A percentile compares a stretch with the other conserved stretches of the same genome.
phyloP scores from a whole-genome alignment of 805 yeast species.

The Hanseniaspora clermontiae region DNA sequence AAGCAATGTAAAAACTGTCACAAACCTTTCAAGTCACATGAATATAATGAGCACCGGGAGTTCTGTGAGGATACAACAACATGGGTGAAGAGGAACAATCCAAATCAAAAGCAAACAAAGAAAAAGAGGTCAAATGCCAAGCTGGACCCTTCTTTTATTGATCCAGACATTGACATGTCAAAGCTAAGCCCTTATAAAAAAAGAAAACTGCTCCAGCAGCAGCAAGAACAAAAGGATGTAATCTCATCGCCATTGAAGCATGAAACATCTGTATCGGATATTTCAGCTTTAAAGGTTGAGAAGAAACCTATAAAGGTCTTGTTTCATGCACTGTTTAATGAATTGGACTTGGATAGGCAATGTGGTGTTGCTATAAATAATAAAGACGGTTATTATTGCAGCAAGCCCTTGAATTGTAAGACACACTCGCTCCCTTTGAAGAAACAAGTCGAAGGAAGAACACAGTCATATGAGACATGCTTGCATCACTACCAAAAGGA shows the following conservation, averaged over 20 bases:
- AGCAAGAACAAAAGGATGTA: conserved; percentile 17
- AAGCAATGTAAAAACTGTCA: conserved; percentile 27
- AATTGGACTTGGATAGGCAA: conserved; percentile 83
- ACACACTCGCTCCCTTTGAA: conserved; percentile 98
- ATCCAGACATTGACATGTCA: background rate
- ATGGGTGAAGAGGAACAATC: conserved; percentile 16
- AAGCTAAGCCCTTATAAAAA: conserved; percentile 13
- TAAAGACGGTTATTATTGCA: conserved; percentile 76
- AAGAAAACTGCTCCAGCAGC: conserved; percentile 18
- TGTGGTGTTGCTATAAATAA: conserved; percentile 91
- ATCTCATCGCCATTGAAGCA: conserved; percentile 17
- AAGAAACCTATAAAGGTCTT: conserved; percentile 32
- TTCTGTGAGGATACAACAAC: conserved; percentile 7
- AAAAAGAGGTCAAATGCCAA: conserved; percentile 6
- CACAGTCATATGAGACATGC: conserved; percentile 81
- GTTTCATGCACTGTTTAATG: conserved; percentile 53
- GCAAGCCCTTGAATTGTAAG: conserved; percentile 89
- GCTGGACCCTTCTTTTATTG: background rate
- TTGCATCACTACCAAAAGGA: conserved; percentile 82
- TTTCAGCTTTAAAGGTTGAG: conserved; percentile 15
- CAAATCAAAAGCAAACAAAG: conserved; percentile 14
- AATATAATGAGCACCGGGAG: conserved; percentile 24
- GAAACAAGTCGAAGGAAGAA: conserved; percentile 84
- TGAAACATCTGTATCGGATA: conserved; percentile 15
- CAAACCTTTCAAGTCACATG: conserved; percentile 23